Evolutionary conservation across 352 stramenopile genomes (phyloP).

Genomic region (Pilasporangium apinafurcum): DNA sequence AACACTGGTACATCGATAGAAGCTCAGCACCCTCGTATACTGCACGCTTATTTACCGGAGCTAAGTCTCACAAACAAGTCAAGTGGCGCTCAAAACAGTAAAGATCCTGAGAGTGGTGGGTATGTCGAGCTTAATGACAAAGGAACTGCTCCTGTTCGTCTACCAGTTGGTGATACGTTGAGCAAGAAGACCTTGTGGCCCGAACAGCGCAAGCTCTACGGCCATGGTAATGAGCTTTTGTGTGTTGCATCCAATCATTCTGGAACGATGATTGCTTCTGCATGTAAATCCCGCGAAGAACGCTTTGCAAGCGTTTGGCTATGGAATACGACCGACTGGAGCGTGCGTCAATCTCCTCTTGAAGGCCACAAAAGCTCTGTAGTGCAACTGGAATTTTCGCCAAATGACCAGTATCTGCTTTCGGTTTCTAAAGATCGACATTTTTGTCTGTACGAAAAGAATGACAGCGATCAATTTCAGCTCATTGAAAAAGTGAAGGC

Average conservation of each 20-base stretch:
- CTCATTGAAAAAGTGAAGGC: constrained; percentile 48
- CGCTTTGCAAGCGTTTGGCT: constrained; percentile 54
- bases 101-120: constrained; percentile 3
- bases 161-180: constrained; percentile 61
- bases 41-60: constrained; percentile 70
- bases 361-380: constrained; percentile 75
- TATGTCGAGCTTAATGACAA: constrained; percentile 17
- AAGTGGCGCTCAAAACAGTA: constrained; percentile 46
- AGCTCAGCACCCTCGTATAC: constrained; percentile 19
- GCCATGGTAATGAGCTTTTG: constrained; percentile 74
- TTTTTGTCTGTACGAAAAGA: constrained; percentile 52
- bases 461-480: constrained; percentile 18
- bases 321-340: constrained; percentile 58
- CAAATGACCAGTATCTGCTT: constrained; percentile 46
- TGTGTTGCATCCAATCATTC: constrained; percentile 50
- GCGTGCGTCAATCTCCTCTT: constrained; percentile 29
- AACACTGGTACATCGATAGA: neutral
- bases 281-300: constrained; percentile 75
- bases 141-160: constrained; percentile 2
- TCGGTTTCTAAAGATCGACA: constrained; percentile 74
- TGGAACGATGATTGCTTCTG: constrained; percentile 49
- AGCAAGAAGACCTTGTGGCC: constrained; percentile 69
- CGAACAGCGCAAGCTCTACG: constrained; percentile 71
- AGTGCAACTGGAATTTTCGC: constrained; percentile 69
- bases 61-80: too few species aligned